Conservation (phyloP, 192 early-diverging fungal genomes). For the Spinellus fusiger region DNA sequence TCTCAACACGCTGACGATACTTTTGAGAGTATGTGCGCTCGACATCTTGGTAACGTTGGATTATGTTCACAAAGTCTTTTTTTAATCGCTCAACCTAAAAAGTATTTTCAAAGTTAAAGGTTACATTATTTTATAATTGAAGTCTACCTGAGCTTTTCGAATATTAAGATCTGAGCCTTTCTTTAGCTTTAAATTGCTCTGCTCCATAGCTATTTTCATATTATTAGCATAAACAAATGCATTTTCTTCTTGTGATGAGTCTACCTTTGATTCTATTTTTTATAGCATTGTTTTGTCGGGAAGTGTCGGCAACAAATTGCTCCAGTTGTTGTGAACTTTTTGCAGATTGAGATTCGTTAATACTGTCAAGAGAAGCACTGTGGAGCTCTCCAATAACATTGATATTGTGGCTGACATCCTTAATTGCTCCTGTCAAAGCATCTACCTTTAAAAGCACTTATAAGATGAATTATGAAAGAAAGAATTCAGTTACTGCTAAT, state of each 20-base stretch:
- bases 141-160: slow-evolving; percentile 5
- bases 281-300: slow-evolving; percentile 21
- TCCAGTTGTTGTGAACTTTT: slow-evolving; percentile 6
- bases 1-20: slow-evolving; percentile 73
- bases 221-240: background rate
- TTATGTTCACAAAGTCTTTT: slow-evolving; percentile 51
- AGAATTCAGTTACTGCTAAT: background rate
- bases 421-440: background rate
- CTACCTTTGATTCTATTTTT: slow-evolving; percentile 47
- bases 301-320: slow-evolving; percentile 16
- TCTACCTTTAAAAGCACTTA: background rate
- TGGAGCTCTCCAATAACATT: slow-evolving; percentile 9
- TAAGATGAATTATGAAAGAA: background rate
- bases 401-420: slow-evolving; percentile 2
- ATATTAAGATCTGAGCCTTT: slow-evolving; percentile 6
- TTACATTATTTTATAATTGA: background rate
- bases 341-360: slow-evolving; percentile 16
- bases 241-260: background rate
- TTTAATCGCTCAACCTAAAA: slow-evolving; percentile 18
- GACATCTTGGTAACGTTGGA: slow-evolving; percentile 68
- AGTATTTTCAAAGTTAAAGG: slow-evolving; percentile 3
- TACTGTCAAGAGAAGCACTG: slow-evolving; percentile 6
- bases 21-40: slow-evolving; percentile 72
- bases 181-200: slow-evolving; percentile 3
- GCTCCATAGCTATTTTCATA: slow-evolving; percentile 5